Evolutionary conservation across 2,329 filamentous ascomycete species (phyloP).

Genomic region (Didymella sp.): DNA sequence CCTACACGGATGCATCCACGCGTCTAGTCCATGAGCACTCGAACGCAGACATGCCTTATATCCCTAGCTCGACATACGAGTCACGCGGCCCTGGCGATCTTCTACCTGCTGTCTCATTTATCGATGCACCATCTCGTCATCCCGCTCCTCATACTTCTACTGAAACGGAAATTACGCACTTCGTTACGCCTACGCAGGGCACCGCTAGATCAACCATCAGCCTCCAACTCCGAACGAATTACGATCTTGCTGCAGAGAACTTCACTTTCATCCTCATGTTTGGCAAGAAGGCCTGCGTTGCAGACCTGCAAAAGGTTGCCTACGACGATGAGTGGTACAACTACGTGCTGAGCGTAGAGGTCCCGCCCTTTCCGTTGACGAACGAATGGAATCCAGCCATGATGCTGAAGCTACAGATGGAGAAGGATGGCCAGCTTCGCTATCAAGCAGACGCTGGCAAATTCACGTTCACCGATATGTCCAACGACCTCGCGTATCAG

Average conservation of each 20-base stretch:
- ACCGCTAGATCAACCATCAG: constrained; percentile 72
- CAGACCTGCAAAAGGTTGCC: constrained; percentile 68
- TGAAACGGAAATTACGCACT: constrained; percentile 64
- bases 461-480: constrained; percentile 66
- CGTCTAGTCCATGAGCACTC: constrained; percentile 58
- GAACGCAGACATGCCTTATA: constrained; percentile 54
- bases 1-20: constrained; percentile 58
- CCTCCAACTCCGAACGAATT: constrained; percentile 76
- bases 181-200: constrained; percentile 73
- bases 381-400: constrained; percentile 63
- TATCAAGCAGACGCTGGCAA: constrained; percentile 64
- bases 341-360: constrained; percentile 75
- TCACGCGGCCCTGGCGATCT: constrained; percentile 53
- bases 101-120: constrained; percentile 59
- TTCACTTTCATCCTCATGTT: constrained; percentile 71
- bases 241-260: constrained; percentile 71
- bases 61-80: constrained; percentile 57
- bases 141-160: constrained; percentile 53
- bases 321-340: constrained; percentile 66
- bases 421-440: constrained; percentile 60
- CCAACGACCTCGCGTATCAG: constrained; percentile 42
- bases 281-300: constrained; percentile 75
- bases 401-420: constrained; percentile 66
- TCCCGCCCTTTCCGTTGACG: constrained; percentile 69
- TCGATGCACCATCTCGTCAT: constrained; percentile 66